A percentile compares a stretch with the other conserved stretches of the same genome.
phyloP scores from a whole-genome alignment of 805 yeast species.

The Yarrowia keelungensis region DNA sequence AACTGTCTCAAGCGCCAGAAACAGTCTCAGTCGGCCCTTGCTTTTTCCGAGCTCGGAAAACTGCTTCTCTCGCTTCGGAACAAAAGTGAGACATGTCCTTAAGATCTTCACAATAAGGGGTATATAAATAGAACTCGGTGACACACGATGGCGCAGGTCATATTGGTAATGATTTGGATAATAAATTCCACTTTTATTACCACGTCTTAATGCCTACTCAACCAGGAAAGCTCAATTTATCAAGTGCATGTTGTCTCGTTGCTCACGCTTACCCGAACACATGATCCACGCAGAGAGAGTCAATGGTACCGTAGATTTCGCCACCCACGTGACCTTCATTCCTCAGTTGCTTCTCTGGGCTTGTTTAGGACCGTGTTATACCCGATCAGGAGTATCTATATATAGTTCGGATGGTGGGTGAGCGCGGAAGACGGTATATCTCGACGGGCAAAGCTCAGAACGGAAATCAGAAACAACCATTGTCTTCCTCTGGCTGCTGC shows the following conservation, averaged over 20 bases:
- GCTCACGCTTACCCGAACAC: too few species aligned
- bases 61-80: not conserved
- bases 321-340: constrained; percentile 16
- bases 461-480: not conserved
- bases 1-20: not conserved
- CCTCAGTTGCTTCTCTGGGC: constrained; percentile 25
- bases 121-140: not conserved
- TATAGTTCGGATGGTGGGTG: not conserved
- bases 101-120: constrained; percentile 9
- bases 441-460: not conserved
- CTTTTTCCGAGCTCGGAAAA: not conserved
- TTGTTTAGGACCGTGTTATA: constrained; percentile 8
- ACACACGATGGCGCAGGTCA: not conserved
- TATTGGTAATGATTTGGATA: too few species aligned
- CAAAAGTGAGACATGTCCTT: not conserved
- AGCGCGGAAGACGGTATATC: not conserved
- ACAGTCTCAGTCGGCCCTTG: not conserved
- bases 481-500: too few species aligned
- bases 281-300: too few species aligned
- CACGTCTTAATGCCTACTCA: too few species aligned
- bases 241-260: too few species aligned
- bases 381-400: constrained; percentile 19
- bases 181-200: too few species aligned
- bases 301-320: not conserved
- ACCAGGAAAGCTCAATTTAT: too few species aligned